Evolutionary conservation across 768 basidiomycete genomes (phyloP), one percentile per base, ranked within the genome.

Genomic region (Lentinula guzmanii): DNA sequence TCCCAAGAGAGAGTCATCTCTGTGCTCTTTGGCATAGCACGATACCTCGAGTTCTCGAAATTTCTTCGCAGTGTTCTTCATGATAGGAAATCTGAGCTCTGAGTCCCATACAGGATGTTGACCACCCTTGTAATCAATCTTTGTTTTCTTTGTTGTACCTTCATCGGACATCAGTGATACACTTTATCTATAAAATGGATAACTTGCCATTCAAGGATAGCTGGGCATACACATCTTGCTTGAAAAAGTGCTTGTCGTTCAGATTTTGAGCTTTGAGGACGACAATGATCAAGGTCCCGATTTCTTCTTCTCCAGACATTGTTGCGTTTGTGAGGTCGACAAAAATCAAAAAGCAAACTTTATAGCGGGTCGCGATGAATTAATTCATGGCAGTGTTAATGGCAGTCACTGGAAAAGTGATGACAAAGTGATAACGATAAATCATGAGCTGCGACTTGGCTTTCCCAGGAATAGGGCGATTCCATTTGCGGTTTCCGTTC

Each of bases 101-200:
- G 86, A 86, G 69, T 97, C 95, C 93, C 95, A 98, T 62, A 87
- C 84, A 2, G 95, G 95, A 72, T 92, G 90, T 69, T 98, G 95
- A 0, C 95, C 95, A 2, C 95, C 95, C 69, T 88, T 93, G 65
- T 86, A 78, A 67, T 93, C 89, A 62, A 86, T 80, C 58, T 82
- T 78, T 0, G 93, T 94, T 61, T 82, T 82, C 68, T 90, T 85
- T 56, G 82, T 86, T 16, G 76, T 76, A 42, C 86, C 85, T 71
- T 21, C 51, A 33, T 28, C 42, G 24, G 9, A 35, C 35, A 53
- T 28, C 42, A 50, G 46, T 63, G 31, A 18, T 57, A 21, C 41
- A 35, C 42, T 28, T 5, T 16, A 35, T 59, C 35, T 41, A 24
- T 9, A 5, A 41, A 31, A 24, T 21, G 1, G 7, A 24, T 24